phyloP scores from a whole-genome alignment of 306 rosid genomes.

The Quercus cerris region DNA sequence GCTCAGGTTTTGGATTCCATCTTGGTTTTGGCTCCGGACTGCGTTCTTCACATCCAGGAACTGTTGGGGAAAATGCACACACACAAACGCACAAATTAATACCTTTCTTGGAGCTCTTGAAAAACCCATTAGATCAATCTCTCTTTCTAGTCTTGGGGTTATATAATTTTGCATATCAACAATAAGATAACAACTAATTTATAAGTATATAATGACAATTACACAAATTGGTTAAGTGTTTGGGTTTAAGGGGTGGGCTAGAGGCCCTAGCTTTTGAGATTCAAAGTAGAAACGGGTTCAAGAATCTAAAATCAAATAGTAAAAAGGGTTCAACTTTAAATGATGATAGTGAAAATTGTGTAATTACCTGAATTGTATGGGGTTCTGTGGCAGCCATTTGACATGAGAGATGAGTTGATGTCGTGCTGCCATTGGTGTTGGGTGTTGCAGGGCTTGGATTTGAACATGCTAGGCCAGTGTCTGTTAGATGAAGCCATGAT shows the following conservation, averaged over 20 bases:
- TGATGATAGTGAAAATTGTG: neutral
- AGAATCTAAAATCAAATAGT: neutral
- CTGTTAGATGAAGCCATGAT: conserved; percentile 95
- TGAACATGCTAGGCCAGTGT: conserved; percentile 99
- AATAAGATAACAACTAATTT: too few relatives aligned
- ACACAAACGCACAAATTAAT: neutral
- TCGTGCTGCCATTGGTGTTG: conserved; percentile 96
- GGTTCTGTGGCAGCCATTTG: conserved; percentile 57
- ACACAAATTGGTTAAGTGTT: too few relatives aligned
- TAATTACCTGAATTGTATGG: conserved; percentile 59
- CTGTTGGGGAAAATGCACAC: neutral
- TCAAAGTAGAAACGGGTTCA: neutral
- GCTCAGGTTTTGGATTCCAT: conserved; percentile 97
- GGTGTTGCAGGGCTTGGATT: conserved; percentile 85
- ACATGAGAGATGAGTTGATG: conserved; percentile 61
- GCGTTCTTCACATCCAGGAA: conserved; percentile 64
- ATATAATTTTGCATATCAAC: too few relatives aligned
- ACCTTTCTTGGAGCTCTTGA: neutral
- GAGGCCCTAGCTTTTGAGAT: neutral
- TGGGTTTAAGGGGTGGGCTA: too few relatives aligned
- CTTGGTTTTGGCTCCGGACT: conserved; percentile 95
- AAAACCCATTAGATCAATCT: neutral
- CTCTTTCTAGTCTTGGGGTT: too few relatives aligned
- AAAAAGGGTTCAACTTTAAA: neutral
- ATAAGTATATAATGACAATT: too few relatives aligned